phyloP scores from a whole-genome alignment of 2,329 filamentous ascomycete species.

The Cercospora sp. region DNA sequence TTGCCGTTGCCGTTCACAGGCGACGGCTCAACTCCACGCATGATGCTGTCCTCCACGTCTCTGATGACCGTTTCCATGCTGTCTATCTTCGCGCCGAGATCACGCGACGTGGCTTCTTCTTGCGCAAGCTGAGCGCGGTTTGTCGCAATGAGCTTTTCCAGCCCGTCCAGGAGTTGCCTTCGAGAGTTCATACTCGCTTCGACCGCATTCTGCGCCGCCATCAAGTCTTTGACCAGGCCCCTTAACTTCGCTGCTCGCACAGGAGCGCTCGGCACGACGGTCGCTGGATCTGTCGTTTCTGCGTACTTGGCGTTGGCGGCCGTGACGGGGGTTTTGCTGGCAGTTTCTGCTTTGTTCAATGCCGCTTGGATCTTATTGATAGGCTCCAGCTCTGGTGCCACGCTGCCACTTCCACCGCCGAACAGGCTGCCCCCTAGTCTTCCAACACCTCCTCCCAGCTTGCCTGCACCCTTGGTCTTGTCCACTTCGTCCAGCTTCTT shows the following conservation, averaged over 20 bases:
- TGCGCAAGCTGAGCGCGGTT: constrained; percentile 68
- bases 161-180: constrained; percentile 70
- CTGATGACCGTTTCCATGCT: constrained; percentile 80
- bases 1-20: constrained; percentile 34
- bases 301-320: constrained; percentile 79
- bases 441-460: constrained; percentile 27
- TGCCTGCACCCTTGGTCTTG: constrained; percentile 42
- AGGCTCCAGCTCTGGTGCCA: constrained; percentile 75
- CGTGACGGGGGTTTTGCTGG: constrained; percentile 66
- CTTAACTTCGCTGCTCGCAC: constrained; percentile 90
- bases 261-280: constrained; percentile 72
- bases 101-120: constrained; percentile 67
- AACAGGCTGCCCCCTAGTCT: constrained; percentile 70
- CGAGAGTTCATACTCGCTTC: constrained; percentile 87
- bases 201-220: constrained; percentile 84
- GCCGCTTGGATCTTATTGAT: constrained; percentile 74
- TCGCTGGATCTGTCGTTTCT: constrained; percentile 73
- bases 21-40: constrained; percentile 72
- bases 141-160: constrained; percentile 78
- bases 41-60: constrained; percentile 87
- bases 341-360: constrained; percentile 70
- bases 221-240: constrained; percentile 83
- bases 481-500: constrained; percentile 68
- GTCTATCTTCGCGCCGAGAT: constrained; percentile 65
- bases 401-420: constrained; percentile 54